Percentiles rank a stretch among this genome's conserved stretches.
These are phyloP conservation scores for Chimonanthus salicifolius DNA, from an alignment of 164 flowering plant species.

Conservation along the genomic window DNA sequence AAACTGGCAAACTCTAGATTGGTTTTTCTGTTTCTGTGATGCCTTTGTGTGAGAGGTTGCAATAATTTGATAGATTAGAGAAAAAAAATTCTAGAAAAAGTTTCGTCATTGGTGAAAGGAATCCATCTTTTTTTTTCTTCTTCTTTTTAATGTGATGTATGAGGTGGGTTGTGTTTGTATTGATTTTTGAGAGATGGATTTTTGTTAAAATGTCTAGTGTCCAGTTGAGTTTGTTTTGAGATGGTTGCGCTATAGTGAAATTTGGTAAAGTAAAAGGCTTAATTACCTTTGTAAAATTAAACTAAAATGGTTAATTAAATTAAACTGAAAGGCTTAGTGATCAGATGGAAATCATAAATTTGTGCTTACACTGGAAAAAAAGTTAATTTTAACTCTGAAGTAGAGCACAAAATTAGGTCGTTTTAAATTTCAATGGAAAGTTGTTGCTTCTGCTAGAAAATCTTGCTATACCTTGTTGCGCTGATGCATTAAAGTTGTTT, in stretches of 20 bases:
- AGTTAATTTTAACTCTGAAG: too few relatives aligned
- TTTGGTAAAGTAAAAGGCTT: not conserved
- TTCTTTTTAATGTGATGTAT: not conserved
- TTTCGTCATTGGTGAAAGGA: not conserved
- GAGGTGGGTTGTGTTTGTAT: not conserved
- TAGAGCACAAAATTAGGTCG: too few relatives aligned
- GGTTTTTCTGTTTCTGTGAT: not conserved
- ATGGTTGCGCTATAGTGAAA: not conserved
- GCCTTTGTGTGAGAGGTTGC: not conserved
- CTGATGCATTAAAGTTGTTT: too few relatives aligned
- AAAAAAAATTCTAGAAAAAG: too few relatives aligned
- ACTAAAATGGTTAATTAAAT: too few relatives aligned
- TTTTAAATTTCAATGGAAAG: too few relatives aligned
- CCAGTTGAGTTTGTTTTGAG: not conserved
- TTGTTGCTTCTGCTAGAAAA: too few relatives aligned
- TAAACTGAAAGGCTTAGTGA: too few relatives aligned
- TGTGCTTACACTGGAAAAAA: too few relatives aligned
- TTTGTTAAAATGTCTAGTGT: not conserved
- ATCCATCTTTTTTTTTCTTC: not conserved
- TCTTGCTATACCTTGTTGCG: too few relatives aligned
- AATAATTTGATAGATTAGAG: not conserved
- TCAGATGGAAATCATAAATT: too few relatives aligned
- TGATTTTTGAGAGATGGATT: not conserved
- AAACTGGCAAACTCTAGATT: not conserved
- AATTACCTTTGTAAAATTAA: too few relatives aligned